Evolutionary conservation across 2,329 filamentous ascomycete genomes (phyloP), one percentile per base, ranked within the genome.

Genomic region (Botrytis paeoniae): DNA sequence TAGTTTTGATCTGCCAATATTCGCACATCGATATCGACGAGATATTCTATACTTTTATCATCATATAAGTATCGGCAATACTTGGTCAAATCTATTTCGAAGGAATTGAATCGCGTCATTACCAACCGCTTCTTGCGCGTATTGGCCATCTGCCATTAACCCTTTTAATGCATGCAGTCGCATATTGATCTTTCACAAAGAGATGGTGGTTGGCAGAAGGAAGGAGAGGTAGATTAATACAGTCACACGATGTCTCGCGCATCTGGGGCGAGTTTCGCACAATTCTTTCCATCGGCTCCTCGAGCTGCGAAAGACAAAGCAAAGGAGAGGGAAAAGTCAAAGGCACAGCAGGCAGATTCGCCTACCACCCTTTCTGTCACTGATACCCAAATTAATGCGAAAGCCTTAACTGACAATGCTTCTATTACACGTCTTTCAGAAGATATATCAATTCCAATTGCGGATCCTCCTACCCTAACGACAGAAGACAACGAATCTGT

Each of bases 241-340:
- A 76, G 76, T 77, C 71, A 81, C 86, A 90, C 85, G 85, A 93
- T 93, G 92, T 93, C 93, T 89, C 93, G 92, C 86, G 89, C 91
- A 82, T 87, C 88, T 75, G 86, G 86, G 83, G 91, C 92, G 85
- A 91, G 91, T 85, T 95, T 94, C 87, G 92, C 92, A 84, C 90
- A 94, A 85, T 96, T 94, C 87, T 95, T 94, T 83, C 92, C 92
- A 78, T 89, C 91, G 81, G 93, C 92, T 81, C 92, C 93, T 78
- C 79, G 78, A 66, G 78, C 80, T 73, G 85, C 86, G 73, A 85
- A 85, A 82, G 86, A 88, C 81, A 86, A 85, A 79, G 86, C 87
- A 76, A 86, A 86, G 81, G 88, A 90, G 82, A 85, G 89, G 81
- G 88, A 89, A 80, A 90, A 86, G 82, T 85, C 87, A 71, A 85